Evolutionary conservation across 768 basidiomycete genomes (phyloP).

Genomic region (Mycena filopes): DNA sequence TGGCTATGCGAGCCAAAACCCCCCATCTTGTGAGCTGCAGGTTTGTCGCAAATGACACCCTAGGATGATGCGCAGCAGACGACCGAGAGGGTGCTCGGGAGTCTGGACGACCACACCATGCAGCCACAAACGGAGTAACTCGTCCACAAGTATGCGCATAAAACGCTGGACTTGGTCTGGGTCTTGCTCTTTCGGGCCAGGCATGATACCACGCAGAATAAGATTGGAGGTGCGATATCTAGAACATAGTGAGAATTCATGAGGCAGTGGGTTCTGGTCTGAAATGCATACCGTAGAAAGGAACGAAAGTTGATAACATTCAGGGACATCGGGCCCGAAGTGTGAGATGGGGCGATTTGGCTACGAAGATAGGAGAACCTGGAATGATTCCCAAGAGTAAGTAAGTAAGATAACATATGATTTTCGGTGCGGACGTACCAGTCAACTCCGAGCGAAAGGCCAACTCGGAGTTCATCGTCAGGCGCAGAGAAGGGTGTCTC

Average conservation of each 20-base stretch:
- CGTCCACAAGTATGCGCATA: conserved; percentile 38
- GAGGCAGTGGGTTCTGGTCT: neutral
- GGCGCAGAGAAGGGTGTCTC: neutral
- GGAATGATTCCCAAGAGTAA: too few species aligned
- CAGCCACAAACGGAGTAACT: conserved; percentile 38
- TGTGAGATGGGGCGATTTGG: conserved; percentile 47
- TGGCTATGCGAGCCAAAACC: conserved; percentile 45
- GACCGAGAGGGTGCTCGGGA: conserved; percentile 38
- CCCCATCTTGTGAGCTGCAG: conserved; percentile 48
- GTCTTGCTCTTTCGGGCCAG: conserved; percentile 42
- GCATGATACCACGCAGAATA: conserved; percentile 37
- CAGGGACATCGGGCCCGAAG: conserved; percentile 46
- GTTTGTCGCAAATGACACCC: conserved; percentile 50
- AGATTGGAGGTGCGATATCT: conserved; percentile 42
- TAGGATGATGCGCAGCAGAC: conserved; percentile 42
- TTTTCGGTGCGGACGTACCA: neutral
- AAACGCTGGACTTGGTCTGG: conserved; percentile 41
- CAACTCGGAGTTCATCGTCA: neutral
- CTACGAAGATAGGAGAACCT: conserved; percentile 51
- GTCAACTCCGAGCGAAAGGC: neutral
- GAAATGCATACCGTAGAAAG: neutral
- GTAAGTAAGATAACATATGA: too few species aligned
- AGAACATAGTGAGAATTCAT: neutral
- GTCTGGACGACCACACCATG: conserved; percentile 38
- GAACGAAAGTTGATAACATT: conserved; percentile 41